phyloP scores from a whole-genome alignment of 176 grass and related monocot species.

The Urochloa ruziziensis region DNA sequence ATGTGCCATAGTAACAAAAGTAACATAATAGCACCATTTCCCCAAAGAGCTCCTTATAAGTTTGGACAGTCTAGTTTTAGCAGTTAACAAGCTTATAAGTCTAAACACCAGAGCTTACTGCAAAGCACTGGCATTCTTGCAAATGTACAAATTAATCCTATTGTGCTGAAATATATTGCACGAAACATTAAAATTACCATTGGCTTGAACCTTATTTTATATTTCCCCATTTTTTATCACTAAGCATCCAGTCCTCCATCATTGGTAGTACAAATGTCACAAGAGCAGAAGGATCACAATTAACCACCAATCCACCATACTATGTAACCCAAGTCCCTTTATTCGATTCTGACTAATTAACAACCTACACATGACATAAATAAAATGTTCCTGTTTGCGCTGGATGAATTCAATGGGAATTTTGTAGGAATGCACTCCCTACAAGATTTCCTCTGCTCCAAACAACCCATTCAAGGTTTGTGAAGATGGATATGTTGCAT shows the following conservation, averaged over 20 bases:
- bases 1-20: neutral
- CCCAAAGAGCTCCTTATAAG: neutral
- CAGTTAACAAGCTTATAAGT: neutral
- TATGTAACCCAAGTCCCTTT: too few relatives aligned
- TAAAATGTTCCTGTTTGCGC: neutral
- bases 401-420: neutral
- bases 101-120: neutral
- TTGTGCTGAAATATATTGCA: neutral
- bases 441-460: neutral
- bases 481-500: neutral
- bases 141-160: neutral
- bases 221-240: neutral
- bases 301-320: neutral
- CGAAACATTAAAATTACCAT: neutral
- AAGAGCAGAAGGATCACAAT: neutral
- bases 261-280: neutral
- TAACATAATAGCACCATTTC: neutral
- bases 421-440: neutral
- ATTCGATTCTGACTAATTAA: neutral
- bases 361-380: neutral
- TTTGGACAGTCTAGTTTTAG: neutral
- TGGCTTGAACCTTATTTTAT: neutral
- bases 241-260: neutral
- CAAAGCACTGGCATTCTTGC: neutral
- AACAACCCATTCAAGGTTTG: neutral